Base-by-base conservation (phyloP, 495 filamentous ascomycete genomes). In the Aspergillus wentii region DNA sequence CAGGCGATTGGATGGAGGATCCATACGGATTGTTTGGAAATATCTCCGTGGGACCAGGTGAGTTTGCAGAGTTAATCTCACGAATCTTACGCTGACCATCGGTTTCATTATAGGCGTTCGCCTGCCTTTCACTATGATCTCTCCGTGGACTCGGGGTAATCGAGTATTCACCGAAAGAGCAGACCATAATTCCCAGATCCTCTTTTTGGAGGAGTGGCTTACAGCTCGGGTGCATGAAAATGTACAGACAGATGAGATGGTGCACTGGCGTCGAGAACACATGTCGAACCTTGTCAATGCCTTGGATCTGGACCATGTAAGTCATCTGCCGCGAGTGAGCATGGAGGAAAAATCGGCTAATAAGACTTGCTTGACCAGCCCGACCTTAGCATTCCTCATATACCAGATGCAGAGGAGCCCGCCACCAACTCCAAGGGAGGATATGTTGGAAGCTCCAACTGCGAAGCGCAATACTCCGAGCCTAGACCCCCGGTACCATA, bases 181-280 rank as follows among this genome's bases (percentile, higher is more conserved):
- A 22, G 74, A 78, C 48, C 74, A 78, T 48, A 76, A 71, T 53
- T 75, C 71, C 3, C 74, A 76, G 48, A 75, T 78, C 22, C 47
- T 72, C 30, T 78, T 78, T 44, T 39, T 78, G 9, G 74, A 78
- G 51, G 38, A 75, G 41, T 76, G 72, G 72, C 49, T 75, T 5
- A 48, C 49, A 8, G 66, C 72, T 2, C 67, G 69, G 34, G 72
- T 72, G n/a, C 59, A 68, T 45, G 51, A 55, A n/a, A 60, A 72
- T 23, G 56, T 75, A 17, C 50, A 43, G 21, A 74, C 73, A 0
- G 49, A 64, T 16, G 56, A 75, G 44, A 75, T 78, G 63, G 62
- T 65, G 0, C 39, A 54, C 3, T 78, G 74, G 74, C 62, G 74
- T 18, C 66, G 74, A 1, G 49, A 54, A 3, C 68, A 76, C 51